These are phyloP conservation scores for Neoscytalidium dimidiatum DNA, from an alignment of 2,329 filamentous ascomycete genomes.

Conservation along the genomic window DNA sequence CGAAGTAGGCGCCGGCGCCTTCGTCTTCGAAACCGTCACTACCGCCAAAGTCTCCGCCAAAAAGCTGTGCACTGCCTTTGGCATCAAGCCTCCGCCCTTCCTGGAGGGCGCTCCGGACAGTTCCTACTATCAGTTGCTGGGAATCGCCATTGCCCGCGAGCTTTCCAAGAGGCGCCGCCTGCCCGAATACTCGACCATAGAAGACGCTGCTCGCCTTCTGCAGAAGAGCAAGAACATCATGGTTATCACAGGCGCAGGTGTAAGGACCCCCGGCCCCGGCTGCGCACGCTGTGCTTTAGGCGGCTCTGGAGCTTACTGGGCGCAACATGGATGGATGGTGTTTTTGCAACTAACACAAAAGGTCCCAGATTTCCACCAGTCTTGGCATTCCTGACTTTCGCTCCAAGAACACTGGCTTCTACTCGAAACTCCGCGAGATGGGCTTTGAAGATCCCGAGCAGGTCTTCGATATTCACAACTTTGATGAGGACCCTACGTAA, in stretches of 20 bases:
- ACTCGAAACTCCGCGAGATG: slow-evolving; percentile 78
- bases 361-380: slow-evolving; percentile 76
- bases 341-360: slow-evolving; percentile 27
- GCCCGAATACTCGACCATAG: slow-evolving; percentile 76
- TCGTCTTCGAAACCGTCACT: slow-evolving; percentile 72
- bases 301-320: not conserved
- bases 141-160: slow-evolving; percentile 76
- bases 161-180: slow-evolving; percentile 81
- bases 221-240: slow-evolving; percentile 79
- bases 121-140: slow-evolving; percentile 73
- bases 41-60: slow-evolving; percentile 71
- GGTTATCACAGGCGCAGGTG: slow-evolving; percentile 87
- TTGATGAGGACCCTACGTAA: slow-evolving; percentile 73
- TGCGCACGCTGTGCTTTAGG: slow-evolving; percentile 35
- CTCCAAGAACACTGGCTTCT: slow-evolving; percentile 89
- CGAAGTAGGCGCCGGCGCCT: slow-evolving; percentile 73
- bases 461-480: slow-evolving; percentile 88
- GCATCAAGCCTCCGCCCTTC: slow-evolving; percentile 71
- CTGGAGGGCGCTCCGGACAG: slow-evolving; percentile 74
- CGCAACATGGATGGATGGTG: not conserved
- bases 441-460: slow-evolving; percentile 85
- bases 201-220: slow-evolving; percentile 81
- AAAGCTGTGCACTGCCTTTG: slow-evolving; percentile 85
- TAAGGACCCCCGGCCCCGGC: not conserved
- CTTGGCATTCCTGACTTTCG: slow-evolving; percentile 97